Evolutionary conservation across 306 rosid species (phyloP), one percentile per base, ranked within the genome.

Genomic region (Alnus glutinosa): DNA sequence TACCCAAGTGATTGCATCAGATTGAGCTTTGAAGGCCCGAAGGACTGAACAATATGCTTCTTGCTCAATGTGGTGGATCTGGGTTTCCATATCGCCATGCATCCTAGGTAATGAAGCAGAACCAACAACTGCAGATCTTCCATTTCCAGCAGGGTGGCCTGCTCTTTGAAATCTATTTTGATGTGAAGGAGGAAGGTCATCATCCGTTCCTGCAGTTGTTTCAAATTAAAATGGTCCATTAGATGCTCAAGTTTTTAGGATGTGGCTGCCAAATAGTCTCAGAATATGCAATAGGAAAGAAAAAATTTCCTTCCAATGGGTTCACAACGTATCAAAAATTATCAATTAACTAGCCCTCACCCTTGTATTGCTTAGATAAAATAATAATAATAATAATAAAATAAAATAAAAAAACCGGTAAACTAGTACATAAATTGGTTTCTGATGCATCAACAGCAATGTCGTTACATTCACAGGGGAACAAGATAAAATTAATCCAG

Each of bases 1-100:
- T 91, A 96, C 99, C 99, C 99, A 96, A 68, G 96, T 79, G 80
- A 96, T 89, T 3, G 99, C 98, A 79, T 96, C 94, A 39, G 98
- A 90, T 76, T 96, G 99, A 67, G 99, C 99, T 88, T 93, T 91
- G 80, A 96, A 96, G 51, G 99, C 99, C 64, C 98, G 92, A 76
- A 96, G 89, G 75, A 96, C 96, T 34, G 98, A 92, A 76, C 96
- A 86, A 81, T 96, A 96, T 52, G 99, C 99, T 78, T 96, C 99
- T 79, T 93, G 96, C 79, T 96, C 99, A 51, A 96, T 92, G 81
- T 81, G 88, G 77, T 96, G 99, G 87, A 96, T 96, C 88, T 96
- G 96, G 73, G 85, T 85, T 88, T 96, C 99, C 99, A 93, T 88
- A 86, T 93, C 87, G 1, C 75, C 75, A 44, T 81, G 82, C 83